Evolutionary conservation across 208 protist species (phyloP), one percentile per base, ranked within the genome.

Genomic region (Herpetomonas samuelpessoai): DNA sequence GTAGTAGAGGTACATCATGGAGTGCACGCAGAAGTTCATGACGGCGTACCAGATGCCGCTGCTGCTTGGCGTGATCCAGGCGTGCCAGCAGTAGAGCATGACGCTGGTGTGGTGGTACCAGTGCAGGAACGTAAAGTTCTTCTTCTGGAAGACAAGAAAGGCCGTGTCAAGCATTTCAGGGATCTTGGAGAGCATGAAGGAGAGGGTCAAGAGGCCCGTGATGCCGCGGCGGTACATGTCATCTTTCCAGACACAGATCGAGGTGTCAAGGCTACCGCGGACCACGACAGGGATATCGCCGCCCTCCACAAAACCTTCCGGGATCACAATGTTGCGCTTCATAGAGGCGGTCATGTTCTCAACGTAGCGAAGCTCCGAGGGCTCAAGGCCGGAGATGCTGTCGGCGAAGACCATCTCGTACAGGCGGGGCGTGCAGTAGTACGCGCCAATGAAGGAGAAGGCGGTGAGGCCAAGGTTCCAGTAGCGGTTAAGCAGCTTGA

Each of bases 1-100:
- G 71, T 97, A 98, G 75, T 98, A 98, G 2, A 81, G 69, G 72
- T 98, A 98, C 95, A 98, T 98, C 69, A 98, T 70, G 14, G 82
- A 76, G 81, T 98, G 96, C 28, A 98, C 93, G n/a, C 57, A 69
- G 72, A 93, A 94, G 73, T 98, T 98, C 91, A 98, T 96, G 12
- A 75, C 66, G 16, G 84, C 82, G 51, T 97, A 98, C 57, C 76
- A 71, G 12, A 96, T 47, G 2, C 91, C 91, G 57, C 71, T 62
- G 14, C 66, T 55, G 30, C 87, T 89, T 0, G 53, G 46, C 7
- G 35, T 25, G 3, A 66, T 55, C 28, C 79, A 93, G 0, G 90
- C 81, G 57, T 94, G 80, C 93, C 91, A 98, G 76, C 90, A 97
- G 76, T 92, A 98, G 19, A 97, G 67, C 59, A 95, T 77, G 21